Evolutionary conservation across 2,329 filamentous ascomycete species (phyloP), one percentile per base, ranked within the genome.

Genomic region (Aspergillus oerlinghausenensis): DNA sequence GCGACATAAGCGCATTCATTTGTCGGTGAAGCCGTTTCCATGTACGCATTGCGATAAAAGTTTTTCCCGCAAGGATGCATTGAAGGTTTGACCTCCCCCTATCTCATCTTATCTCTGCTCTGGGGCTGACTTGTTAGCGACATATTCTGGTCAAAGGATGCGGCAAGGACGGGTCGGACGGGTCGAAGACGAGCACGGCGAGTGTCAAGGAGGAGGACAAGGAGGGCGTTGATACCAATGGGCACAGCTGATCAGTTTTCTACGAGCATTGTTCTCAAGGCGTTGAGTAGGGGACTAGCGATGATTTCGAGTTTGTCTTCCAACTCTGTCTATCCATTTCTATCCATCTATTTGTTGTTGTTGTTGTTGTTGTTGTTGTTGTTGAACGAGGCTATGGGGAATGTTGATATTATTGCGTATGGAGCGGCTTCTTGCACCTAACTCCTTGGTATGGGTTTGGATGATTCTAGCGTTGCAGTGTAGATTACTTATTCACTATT

Each of bases 21-120:
- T 97, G 56, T 90, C 92, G 0, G 90, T 97, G 43, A 99, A 99
- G 80, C 94, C 94, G 0, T 97, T 93, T 73, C 92, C 92, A 0
- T 99, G 94, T 72, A 84, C 80, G 6, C 88, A 88, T 68, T 99
- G 94, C 71, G 92, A 96, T 60, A 97, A 97, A 83, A 94, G 90
- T 71, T 99, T 99, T 69, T 97, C 92, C 3, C 83, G 94, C 58
- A 97, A 97, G 72, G 94, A 97, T 74, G 94, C 94, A 9, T 79
- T 99, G 29, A 97, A 97, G 89, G 94, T 97, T 23, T 23, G 21
- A 78, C 67, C 84, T 23, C 25, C 32, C 32, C 2, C 14, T 6
- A 14, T 8, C 28, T 29, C 23, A 1, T 29, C 11, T 11, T 3
- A 1, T 1, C 8, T 10, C 28, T 29, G 28, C 11, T 11, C 28